phyloP scores from a whole-genome alignment of 176 grass and related monocot genomes.

The Triticum dicoccoides region DNA sequence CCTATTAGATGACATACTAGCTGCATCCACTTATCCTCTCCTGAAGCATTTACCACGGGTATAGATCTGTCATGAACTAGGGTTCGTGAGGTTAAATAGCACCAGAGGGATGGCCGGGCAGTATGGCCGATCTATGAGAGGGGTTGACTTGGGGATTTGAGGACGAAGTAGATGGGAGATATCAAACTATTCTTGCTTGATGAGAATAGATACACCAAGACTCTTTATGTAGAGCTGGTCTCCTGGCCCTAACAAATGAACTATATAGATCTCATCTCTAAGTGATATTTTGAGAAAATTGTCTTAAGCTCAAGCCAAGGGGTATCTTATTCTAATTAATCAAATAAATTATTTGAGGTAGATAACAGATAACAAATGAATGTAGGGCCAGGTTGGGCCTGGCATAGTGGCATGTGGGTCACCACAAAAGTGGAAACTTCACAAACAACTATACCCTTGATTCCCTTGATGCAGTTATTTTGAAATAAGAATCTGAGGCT shows the following conservation, averaged over 20 bases:
- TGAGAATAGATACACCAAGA: not conserved
- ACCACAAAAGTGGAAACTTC: not conserved
- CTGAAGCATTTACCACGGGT: not conserved
- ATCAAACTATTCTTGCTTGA: not conserved
- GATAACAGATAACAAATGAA: not conserved
- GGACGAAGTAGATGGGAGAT: too few relatives aligned
- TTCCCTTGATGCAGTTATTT: not conserved
- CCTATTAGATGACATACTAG: not conserved
- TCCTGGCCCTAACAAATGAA: not conserved
- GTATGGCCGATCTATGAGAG: not conserved
- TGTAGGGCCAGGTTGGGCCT: not conserved
- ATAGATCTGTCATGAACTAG: not conserved
- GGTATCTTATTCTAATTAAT: not conserved
- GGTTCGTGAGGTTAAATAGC: not conserved
- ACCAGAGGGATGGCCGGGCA: not conserved
- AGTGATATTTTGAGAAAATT: not conserved
- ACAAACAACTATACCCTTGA: not conserved
- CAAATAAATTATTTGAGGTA: not conserved
- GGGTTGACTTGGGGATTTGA: not conserved
- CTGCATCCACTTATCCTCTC: not conserved
- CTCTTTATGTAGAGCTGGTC: not conserved
- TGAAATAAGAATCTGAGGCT: not conserved
- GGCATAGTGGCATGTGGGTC: not conserved
- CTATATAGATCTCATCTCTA: not conserved
- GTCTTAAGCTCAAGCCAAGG: not conserved